These are phyloP conservation scores for Camelina neglecta DNA, from an alignment of 345 rosid genomes.

Conservation along the genomic window DNA sequence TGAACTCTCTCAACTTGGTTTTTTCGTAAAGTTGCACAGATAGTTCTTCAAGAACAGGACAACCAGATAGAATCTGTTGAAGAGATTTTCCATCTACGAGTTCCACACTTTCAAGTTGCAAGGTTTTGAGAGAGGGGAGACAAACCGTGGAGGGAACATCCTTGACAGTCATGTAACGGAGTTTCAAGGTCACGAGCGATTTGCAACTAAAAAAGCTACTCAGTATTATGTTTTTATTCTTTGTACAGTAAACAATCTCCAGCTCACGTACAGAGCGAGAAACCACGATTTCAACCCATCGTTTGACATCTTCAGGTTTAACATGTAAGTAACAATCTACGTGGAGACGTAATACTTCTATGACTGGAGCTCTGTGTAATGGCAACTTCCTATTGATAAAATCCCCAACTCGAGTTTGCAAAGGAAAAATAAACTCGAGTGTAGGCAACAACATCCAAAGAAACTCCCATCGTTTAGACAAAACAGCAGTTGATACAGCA, in stretches of 20 bases:
- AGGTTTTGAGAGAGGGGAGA: not conserved
- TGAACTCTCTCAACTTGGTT: not conserved
- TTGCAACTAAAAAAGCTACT: not conserved
- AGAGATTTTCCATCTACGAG: not conserved
- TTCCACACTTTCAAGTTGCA: not conserved
- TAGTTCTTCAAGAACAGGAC: conserved; percentile 12
- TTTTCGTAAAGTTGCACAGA: not conserved
- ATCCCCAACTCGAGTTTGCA: too few relatives aligned
- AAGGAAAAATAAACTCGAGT: too few relatives aligned
- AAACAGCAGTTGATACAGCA: too few relatives aligned
- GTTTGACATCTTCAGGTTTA: not conserved
- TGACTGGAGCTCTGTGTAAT: too few relatives aligned
- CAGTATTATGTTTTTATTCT: not conserved
- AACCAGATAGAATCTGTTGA: not conserved
- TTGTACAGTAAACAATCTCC: not conserved
- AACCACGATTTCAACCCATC: not conserved
- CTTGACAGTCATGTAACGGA: not conserved
- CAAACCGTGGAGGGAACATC: not conserved
- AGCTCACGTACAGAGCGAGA: not conserved
- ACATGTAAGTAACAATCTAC: not conserved
- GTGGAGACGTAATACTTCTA: not conserved
- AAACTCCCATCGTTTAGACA: too few relatives aligned
- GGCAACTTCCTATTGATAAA: too few relatives aligned
- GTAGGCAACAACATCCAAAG: too few relatives aligned
- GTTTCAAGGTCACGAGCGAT: not conserved